A percentile compares a stretch with the other conserved stretches of the same genome.
Conservation (phyloP, 495 filamentous ascomycete species). For the Cladorrhinum samala region DNA sequence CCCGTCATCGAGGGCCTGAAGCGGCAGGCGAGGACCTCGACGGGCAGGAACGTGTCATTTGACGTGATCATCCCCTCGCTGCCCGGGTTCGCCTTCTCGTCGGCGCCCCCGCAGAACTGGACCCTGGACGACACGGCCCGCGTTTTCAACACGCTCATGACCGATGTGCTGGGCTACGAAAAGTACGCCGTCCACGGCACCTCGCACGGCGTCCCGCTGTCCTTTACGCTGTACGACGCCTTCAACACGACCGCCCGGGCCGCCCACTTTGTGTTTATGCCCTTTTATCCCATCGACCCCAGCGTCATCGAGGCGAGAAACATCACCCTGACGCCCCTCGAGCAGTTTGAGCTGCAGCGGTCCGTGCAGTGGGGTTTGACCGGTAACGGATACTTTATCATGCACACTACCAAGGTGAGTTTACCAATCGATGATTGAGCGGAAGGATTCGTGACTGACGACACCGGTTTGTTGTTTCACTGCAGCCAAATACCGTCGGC, state of each 20-base stretch:
- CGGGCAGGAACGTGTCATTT: too few relatives aligned
- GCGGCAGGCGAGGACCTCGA: too few relatives aligned
- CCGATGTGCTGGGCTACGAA: constrained; percentile 20
- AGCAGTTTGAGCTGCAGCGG: constrained; percentile 10
- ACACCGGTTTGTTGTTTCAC: too few relatives aligned
- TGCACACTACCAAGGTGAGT: constrained; percentile 7
- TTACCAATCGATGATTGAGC: too few relatives aligned
- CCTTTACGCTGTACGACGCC: constrained; percentile 19
- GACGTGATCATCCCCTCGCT: constrained; percentile 7
- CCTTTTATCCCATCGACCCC: constrained; percentile 14
- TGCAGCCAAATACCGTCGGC: constrained; percentile 34
- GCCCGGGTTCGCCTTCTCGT: constrained; percentile 4
- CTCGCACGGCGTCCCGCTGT: constrained; percentile 29
- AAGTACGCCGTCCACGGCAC: constrained; percentile 26
- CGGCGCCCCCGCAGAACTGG: constrained; percentile 11
- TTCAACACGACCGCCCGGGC: constrained; percentile 13
- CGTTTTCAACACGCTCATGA: constrained; percentile 6
- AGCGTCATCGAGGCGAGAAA: constrained; percentile 11
- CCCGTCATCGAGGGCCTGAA: background rate
- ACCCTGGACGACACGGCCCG: constrained; percentile 7
- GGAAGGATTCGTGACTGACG: too few relatives aligned
- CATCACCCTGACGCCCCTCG: background rate
- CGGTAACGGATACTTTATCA: constrained; percentile 1
- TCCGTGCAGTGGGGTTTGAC: constrained; percentile 9
- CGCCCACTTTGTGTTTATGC: constrained; percentile 11